Conservation (phyloP, 1,284 basidiomycete genomes). For the Flammula alnicola region DNA sequence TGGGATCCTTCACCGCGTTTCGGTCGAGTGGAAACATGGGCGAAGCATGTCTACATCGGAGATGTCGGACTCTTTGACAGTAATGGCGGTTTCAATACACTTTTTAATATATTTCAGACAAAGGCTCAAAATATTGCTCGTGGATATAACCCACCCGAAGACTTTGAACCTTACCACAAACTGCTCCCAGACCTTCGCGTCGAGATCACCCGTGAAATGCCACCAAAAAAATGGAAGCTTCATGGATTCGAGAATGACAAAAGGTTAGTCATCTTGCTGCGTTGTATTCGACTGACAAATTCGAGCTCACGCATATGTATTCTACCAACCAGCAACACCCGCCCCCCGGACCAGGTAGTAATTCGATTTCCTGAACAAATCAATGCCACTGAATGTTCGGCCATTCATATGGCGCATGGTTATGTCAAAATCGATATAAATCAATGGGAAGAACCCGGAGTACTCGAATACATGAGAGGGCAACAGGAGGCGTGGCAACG, state of each 20-base stretch:
- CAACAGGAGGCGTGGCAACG: neutral
- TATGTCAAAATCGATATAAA: neutral
- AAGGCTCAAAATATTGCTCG: neutral
- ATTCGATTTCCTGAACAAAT: too few relatives aligned
- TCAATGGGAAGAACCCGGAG: neutral
- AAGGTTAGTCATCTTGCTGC: too few relatives aligned
- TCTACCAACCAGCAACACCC: too few relatives aligned
- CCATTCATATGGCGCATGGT: neutral
- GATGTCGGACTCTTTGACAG: constrained; percentile 1
- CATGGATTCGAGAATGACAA: neutral
- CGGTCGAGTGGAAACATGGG: neutral
- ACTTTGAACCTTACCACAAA: neutral
- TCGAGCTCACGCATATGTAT: too few relatives aligned
- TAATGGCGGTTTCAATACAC: constrained; percentile 1
- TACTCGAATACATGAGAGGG: neutral
- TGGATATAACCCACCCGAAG: neutral
- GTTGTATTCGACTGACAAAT: too few relatives aligned
- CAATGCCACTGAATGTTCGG: neutral
- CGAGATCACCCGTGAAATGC: too few relatives aligned
- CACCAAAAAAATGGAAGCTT: neutral
- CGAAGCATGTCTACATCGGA: neutral
- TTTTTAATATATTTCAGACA: constrained; percentile 1
- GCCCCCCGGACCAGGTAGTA: too few relatives aligned
- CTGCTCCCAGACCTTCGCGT: neutral
- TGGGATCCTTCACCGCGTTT: neutral